These are phyloP conservation scores for Metroxylon sagu DNA, from an alignment of 176 grass and related monocot genomes.

Conservation along the genomic window DNA sequence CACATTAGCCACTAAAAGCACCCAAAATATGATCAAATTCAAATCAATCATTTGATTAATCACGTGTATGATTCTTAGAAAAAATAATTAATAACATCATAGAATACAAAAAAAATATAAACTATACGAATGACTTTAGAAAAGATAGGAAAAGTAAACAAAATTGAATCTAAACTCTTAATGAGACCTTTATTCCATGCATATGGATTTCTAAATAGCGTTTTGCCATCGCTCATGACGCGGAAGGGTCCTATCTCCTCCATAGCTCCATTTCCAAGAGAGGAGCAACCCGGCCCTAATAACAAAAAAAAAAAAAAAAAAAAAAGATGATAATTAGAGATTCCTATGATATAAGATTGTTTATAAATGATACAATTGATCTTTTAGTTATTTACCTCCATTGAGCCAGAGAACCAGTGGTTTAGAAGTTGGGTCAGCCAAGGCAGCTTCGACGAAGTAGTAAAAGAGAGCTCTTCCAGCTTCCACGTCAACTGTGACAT, in stretches of 20 bases:
- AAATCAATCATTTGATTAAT: background rate
- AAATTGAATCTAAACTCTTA: background rate
- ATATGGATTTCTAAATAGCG: constrained; percentile 66
- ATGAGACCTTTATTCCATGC: constrained; percentile 62
- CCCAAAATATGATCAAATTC: background rate
- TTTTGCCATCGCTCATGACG: constrained; percentile 69
- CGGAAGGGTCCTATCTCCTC: constrained; percentile 92
- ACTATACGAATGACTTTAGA: too few relatives aligned
- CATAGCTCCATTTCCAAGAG: constrained; percentile 82
- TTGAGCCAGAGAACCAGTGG: constrained; percentile 87
- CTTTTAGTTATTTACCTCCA: constrained; percentile 33
- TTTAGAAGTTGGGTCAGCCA: constrained; percentile 11
- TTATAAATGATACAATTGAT: constrained; percentile 1
- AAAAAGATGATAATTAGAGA: background rate
- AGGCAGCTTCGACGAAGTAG: constrained; percentile 57
- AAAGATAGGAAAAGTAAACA: too few relatives aligned
- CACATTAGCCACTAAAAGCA: constrained; percentile 49
- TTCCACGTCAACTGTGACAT: constrained; percentile 58
- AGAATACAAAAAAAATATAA: too few relatives aligned
- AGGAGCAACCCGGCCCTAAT: constrained; percentile 71
- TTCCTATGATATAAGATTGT: background rate
- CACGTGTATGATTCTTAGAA: background rate
- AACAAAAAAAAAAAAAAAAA: background rate
- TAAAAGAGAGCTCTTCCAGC: constrained; percentile 74
- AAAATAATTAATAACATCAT: too few relatives aligned